Evolutionary conservation across 2,329 filamentous ascomycete species (phyloP), one percentile per base, ranked within the genome.

Genomic region (Endoconidiophora polonica): DNA sequence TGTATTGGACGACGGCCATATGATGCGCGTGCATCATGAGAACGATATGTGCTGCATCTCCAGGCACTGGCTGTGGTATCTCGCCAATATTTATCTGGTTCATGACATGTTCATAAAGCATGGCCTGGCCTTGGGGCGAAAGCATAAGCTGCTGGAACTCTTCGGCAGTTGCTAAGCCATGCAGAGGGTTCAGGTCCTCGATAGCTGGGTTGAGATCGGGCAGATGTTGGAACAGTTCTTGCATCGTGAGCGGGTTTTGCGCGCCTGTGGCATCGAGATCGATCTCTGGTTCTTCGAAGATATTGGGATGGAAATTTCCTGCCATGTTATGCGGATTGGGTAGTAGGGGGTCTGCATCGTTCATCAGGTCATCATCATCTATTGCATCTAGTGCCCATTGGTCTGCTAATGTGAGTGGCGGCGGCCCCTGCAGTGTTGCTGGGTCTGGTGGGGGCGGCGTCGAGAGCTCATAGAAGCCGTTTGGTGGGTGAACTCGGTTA

Each of bases 331-430:
- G n/a, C 14, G n/a, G 40, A 24, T 22, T 43, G 16, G 24, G 24
- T 43, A 18, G 20, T 10, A 24, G n/a, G 22, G 39, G 40, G 4
- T 14, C n/a, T 33, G 24, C 16, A 36, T 36, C 29, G 9, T 43
- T 36, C 20, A 43, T 43, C 22, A 49, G 14, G 23, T 43, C 47
- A 42, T 49, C 41, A 14, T 43, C 33, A 26, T 49, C 47, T 4
- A 49, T 23, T 1, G 14, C 12, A 33, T 43, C 47, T n/a, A 20
- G 12, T 16, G 41, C 47, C 39, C 39, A 43, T 3, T 20, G 40
- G 12, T 20, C 20, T n/a, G 20, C 9, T n/a, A 9, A 3, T 9
- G 43, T 5, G 9, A 10, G 4, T 16, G 43, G n/a, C 12, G 20
- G n/a, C 12, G 43, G 9, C 9, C 38, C 12, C 1, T 5, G 38